phyloP scores from a whole-genome alignment of 1,139 yeast genomes.

The Blastobotrys raffinosifermentans region DNA sequence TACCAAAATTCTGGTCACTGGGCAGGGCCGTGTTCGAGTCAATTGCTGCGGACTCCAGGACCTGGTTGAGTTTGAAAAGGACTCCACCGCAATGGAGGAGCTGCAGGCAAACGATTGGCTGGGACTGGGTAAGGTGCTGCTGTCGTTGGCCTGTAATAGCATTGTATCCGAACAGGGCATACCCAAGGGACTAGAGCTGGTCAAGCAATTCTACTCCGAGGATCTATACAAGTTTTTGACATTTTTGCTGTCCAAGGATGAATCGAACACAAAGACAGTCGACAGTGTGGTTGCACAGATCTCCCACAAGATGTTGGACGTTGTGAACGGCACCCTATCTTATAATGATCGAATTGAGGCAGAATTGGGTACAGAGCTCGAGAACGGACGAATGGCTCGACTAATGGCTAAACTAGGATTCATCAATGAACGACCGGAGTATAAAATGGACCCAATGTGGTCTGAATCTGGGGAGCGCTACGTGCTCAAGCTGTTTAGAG shows the following conservation, averaged over 20 bases:
- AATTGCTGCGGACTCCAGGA: slow-evolving; percentile 71
- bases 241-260: slow-evolving; percentile 13
- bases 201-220: slow-evolving; percentile 7
- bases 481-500: slow-evolving; percentile 71
- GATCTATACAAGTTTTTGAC: slow-evolving; percentile 19
- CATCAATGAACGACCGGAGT: slow-evolving; percentile 70
- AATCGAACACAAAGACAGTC: slow-evolving; percentile 7
- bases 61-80: slow-evolving; percentile 45
- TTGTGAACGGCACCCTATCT: slow-evolving; percentile 47
- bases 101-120: slow-evolving; percentile 50
- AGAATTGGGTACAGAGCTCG: slow-evolving; percentile 66
- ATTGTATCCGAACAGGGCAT: slow-evolving; percentile 21
- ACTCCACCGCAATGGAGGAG: slow-evolving; percentile 23
- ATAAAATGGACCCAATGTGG: slow-evolving; percentile 53
- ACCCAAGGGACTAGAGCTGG: slow-evolving; percentile 6
- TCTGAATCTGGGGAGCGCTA: slow-evolving; percentile 72
- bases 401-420: slow-evolving; percentile 75
- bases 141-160: slow-evolving; percentile 45
- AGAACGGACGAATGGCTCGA: slow-evolving; percentile 82
- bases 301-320: slow-evolving; percentile 23
- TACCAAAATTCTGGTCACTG: slow-evolving; percentile 66
- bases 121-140: slow-evolving; percentile 52
- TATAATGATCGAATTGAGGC: slow-evolving; percentile 62
- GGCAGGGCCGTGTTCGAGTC: slow-evolving; percentile 63
- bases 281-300: slow-evolving; percentile 17